phyloP scores from a whole-genome alignment of 495 filamentous ascomycete species.

The Penicillium nucicola region DNA sequence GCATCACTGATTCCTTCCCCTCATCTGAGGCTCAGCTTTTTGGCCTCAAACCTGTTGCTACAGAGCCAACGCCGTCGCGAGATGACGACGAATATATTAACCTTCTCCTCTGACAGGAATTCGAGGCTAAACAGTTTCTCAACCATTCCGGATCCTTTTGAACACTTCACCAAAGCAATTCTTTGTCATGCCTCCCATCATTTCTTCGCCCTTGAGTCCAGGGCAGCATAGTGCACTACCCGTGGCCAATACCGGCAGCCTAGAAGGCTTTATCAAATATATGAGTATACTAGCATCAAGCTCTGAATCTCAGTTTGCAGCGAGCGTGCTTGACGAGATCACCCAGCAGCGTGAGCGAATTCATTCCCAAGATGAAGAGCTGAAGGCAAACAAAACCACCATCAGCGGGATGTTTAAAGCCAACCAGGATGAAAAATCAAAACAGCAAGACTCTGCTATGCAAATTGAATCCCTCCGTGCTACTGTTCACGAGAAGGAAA shows the following conservation, averaged over 20 bases:
- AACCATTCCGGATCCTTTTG: not conserved
- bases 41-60: not conserved
- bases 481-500: conserved; percentile 8
- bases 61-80: not conserved
- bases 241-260: conserved; percentile 6
- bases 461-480: conserved; percentile 6
- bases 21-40: not conserved
- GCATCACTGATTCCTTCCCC: conserved; percentile 8
- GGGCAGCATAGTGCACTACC: not conserved
- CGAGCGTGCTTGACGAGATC: not conserved
- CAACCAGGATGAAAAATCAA: conserved; percentile 10
- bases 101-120: not conserved
- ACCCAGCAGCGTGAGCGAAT: conserved; percentile 4
- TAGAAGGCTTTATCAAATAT: conserved; percentile 7
- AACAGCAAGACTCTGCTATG: conserved; percentile 2
- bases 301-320: conserved; percentile 6
- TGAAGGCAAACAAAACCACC: conserved; percentile 9
- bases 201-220: not conserved
- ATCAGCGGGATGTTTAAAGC: conserved; percentile 3
- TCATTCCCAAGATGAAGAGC: conserved; percentile 8
- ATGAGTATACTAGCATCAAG: conserved; percentile 7
- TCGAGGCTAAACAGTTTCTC: not conserved
- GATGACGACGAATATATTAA: not conserved
- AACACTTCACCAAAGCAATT: not conserved
- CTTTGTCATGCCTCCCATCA: not conserved